phyloP scores from a whole-genome alignment of 1,139 yeast species.

The Candida tropicalis region DNA sequence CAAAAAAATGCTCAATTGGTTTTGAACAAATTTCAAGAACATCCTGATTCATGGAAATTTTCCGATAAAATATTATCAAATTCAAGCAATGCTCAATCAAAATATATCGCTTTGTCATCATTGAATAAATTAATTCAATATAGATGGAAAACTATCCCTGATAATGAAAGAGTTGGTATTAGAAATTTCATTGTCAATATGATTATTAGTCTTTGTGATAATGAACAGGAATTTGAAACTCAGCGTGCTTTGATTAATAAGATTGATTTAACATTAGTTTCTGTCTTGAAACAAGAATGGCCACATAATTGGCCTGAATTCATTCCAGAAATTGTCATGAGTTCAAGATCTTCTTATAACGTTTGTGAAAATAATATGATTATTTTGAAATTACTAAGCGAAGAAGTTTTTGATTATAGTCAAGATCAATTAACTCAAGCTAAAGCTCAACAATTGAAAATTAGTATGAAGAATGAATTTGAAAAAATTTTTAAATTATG shows the following conservation, averaged over 20 bases:
- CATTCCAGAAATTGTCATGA: conserved; percentile 86
- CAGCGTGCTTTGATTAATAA: conserved; percentile 88
- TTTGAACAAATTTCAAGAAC: conserved; percentile 87
- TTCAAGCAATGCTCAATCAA: conserved; percentile 81
- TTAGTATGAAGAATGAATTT: conserved; percentile 86
- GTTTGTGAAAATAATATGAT: conserved; percentile 98
- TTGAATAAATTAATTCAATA: conserved; percentile 88
- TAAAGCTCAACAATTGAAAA: conserved; percentile 79
- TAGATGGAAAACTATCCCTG: conserved; percentile 91
- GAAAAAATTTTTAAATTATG: conserved; percentile 92
- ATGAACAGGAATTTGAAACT: conserved; percentile 70
- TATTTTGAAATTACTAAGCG: conserved; percentile 83
- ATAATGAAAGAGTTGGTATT: conserved; percentile 83
- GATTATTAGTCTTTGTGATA: conserved; percentile 90
- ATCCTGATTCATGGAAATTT: conserved; percentile 94
- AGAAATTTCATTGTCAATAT: conserved; percentile 88
- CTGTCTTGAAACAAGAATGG: conserved; percentile 97
- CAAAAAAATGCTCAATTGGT: conserved; percentile 84
- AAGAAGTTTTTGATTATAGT: conserved; percentile 93
- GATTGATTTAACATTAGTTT: conserved; percentile 91
- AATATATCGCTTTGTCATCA: conserved; percentile 88
- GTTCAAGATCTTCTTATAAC: conserved; percentile 83
- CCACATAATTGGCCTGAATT: conserved; percentile 98
- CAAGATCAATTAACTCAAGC: conserved; percentile 97
- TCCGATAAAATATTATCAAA: conserved; percentile 87